A percentile compares a stretch with the other conserved stretches of the same genome.
Conservation (phyloP, 2,329 filamentous ascomycete genomes). For the Colletotrichum tabaci region DNA sequence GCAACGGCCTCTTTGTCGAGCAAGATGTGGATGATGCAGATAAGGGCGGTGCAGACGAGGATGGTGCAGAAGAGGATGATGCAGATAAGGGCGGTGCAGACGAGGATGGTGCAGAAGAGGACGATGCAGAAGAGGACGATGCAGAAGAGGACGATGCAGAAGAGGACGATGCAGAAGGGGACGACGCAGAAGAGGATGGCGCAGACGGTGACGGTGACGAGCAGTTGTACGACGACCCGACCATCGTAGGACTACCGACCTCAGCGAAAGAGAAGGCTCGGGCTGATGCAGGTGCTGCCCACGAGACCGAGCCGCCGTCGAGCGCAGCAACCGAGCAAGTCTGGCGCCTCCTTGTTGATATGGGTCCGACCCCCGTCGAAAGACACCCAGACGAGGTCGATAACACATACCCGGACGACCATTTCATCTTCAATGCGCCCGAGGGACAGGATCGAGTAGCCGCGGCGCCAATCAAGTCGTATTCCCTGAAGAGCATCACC, state of each 20-base stretch:
- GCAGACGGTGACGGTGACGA: neutral
- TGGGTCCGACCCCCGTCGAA: constrained; percentile 8
- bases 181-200: neutral
- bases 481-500: constrained; percentile 13
- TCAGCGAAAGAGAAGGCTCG: neutral
- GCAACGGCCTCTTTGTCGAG: constrained; percentile 9
- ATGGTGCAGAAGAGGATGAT: neutral
- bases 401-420: constrained; percentile 27
- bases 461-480: constrained; percentile 1
- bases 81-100: neutral
- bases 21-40: constrained; percentile 1
- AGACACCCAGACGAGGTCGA: neutral
- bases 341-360: constrained; percentile 11
- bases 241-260: constrained; percentile 5
- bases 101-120: neutral
- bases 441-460: neutral
- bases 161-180: neutral
- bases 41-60: neutral
- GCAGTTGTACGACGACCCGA: constrained; percentile 32
- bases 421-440: constrained; percentile 22
- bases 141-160: neutral
- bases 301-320: neutral
- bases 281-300: neutral
- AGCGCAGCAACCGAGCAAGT: neutral
- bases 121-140: neutral